Evolutionary conservation across 106 monocot species (phyloP).

Genomic region (Xerophyta viscosa): DNA sequence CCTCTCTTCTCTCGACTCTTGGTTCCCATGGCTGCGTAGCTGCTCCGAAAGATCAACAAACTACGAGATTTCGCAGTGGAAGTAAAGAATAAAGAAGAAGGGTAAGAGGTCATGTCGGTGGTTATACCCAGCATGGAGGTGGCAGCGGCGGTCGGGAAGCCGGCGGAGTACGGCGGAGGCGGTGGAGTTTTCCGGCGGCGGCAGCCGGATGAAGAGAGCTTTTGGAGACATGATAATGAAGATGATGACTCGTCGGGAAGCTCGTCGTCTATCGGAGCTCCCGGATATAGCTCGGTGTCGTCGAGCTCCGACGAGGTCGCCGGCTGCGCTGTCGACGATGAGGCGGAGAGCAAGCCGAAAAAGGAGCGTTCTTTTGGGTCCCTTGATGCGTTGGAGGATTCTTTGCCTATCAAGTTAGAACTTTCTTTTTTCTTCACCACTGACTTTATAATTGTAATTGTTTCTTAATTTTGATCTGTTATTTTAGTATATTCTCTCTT

Average conservation of each 20-base stretch:
- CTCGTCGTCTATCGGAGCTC: slow-evolving; percentile 21
- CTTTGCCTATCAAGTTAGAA: slow-evolving; percentile 60
- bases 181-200: not conserved
- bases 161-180: not conserved
- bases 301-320: slow-evolving; percentile 19
- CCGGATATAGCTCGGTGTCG: slow-evolving; percentile 10
- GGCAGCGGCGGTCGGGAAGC: not conserved
- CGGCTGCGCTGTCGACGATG: slow-evolving; percentile 23
- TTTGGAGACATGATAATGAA: not conserved
- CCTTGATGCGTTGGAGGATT: slow-evolving; percentile 46
- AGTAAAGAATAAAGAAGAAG: slow-evolving; percentile 5
- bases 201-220: too few relatives aligned
- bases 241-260: slow-evolving; percentile 14
- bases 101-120: not conserved
- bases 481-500: too few relatives aligned
- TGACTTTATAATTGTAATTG: not conserved
- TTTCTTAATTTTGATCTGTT: not conserved
- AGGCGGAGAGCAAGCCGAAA: slow-evolving; percentile 20
- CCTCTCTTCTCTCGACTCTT: not conserved
- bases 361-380: slow-evolving; percentile 21
- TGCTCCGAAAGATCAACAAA: too few relatives aligned
- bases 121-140: not conserved
- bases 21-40: not conserved
- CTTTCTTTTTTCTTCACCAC: not conserved
- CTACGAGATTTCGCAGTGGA: too few relatives aligned